These are phyloP conservation scores for Thelephora aurantiotincta DNA, from an alignment of 768 basidiomycete genomes.

Conservation along the genomic window DNA sequence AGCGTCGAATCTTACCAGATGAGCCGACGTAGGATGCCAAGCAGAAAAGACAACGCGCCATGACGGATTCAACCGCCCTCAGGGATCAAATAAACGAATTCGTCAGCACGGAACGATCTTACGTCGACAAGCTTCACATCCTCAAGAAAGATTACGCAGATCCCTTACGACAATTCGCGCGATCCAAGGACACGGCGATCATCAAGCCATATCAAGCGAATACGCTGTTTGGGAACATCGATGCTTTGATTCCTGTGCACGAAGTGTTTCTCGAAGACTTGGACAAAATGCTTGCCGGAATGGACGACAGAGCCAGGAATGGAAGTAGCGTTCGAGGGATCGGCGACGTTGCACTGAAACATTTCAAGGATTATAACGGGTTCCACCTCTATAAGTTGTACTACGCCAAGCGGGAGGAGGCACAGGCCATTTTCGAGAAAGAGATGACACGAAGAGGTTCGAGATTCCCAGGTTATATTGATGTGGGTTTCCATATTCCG, in stretches of 20 bases:
- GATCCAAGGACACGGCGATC: slow-evolving; percentile 74
- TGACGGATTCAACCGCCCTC: slow-evolving; percentile 52
- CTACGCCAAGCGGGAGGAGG: slow-evolving; percentile 87
- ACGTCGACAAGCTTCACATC: slow-evolving; percentile 68
- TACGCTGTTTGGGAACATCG: slow-evolving; percentile 87
- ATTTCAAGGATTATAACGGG: slow-evolving; percentile 72
- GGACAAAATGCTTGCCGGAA: slow-evolving; percentile 49
- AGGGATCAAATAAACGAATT: slow-evolving; percentile 74
- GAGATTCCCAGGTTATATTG: slow-evolving; percentile 75
- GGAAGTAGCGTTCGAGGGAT: slow-evolving; percentile 47
- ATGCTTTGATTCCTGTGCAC: slow-evolving; percentile 79
- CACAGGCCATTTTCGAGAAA: slow-evolving; percentile 74
- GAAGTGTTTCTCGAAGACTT: slow-evolving; percentile 75
- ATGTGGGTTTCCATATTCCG: slow-evolving; percentile 35
- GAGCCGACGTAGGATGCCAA: slow-evolving; percentile 7
- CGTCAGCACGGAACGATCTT: slow-evolving; percentile 78
- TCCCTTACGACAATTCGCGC: slow-evolving; percentile 77
- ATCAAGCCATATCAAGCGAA: slow-evolving; percentile 86
- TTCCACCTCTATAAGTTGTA: slow-evolving; percentile 90
- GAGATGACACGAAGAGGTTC: slow-evolving; percentile 71
- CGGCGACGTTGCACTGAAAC: slow-evolving; percentile 75
- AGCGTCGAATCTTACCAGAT: not conserved
- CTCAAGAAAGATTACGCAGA: slow-evolving; percentile 86
- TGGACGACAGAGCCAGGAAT: slow-evolving; percentile 20
- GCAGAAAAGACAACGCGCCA: slow-evolving; percentile 36